These are phyloP conservation scores for Exophiala bonariae DNA, from an alignment of 2,329 filamentous ascomycete genomes.

Conservation along the genomic window DNA sequence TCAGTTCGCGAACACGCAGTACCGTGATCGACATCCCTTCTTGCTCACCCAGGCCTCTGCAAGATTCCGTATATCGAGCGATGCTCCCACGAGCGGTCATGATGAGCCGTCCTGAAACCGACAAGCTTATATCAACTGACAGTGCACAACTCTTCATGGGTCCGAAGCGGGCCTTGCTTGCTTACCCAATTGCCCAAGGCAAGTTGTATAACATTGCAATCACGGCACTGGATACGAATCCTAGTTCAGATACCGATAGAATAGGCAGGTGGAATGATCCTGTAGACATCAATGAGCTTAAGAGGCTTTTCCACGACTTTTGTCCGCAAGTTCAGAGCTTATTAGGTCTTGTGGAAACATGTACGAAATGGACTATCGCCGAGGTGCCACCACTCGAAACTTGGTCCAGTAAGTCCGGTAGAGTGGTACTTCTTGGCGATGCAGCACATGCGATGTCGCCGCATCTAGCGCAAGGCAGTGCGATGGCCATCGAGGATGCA, in stretches of 20 bases:
- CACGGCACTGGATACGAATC: too few species aligned
- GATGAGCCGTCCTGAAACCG: constrained; percentile 8
- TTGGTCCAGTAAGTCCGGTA: constrained; percentile 31
- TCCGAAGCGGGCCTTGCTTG: constrained; percentile 8
- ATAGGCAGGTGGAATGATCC: constrained; percentile 36
- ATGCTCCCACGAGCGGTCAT: constrained; percentile 15
- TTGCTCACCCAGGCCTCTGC: too few species aligned
- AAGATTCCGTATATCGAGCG: constrained; percentile 6
- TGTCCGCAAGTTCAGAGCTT: constrained; percentile 5
- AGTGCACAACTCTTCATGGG: constrained; percentile 11
- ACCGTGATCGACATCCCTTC: too few species aligned
- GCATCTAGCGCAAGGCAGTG: constrained; percentile 44
- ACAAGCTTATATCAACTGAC: constrained; percentile 2
- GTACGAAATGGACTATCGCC: constrained; percentile 13
- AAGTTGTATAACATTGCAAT: constrained; percentile 14
- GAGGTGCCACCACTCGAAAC: constrained; percentile 28
- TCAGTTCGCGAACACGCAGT: neutral
- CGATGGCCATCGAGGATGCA: constrained; percentile 45
- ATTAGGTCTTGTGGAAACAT: constrained; percentile 7
- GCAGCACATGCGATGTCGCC: constrained; percentile 46
- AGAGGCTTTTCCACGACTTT: constrained; percentile 11
- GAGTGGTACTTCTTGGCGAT: constrained; percentile 41
- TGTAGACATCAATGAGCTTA: constrained; percentile 46
- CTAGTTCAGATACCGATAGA: constrained; percentile 3
- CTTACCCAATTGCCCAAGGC: constrained; percentile 9